Base-by-base conservation (phyloP, 371 early-diverging fungal species). In the Rhizomucor pusillus region DNA sequence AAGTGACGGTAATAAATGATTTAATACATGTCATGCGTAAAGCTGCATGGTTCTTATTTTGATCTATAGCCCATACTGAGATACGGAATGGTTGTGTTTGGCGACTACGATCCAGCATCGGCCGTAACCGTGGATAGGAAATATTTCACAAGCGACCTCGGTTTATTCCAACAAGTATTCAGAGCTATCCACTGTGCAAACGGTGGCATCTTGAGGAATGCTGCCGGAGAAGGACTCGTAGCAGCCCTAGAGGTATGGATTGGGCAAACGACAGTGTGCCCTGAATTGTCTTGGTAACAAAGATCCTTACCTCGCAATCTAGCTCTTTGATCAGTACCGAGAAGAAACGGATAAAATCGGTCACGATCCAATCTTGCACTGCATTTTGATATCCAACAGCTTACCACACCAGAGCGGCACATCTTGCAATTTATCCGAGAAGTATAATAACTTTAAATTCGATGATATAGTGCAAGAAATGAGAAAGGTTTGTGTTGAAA, bases 101-200 rank as follows among this genome's bases (percentile, higher is more conserved):
- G 84, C n/a, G 87, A 86, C 59, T 84, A 84, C 59, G 80, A 79
- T 25, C 84, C 84, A 0, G 70, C 69, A 18, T 83, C 80, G 4
- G 54, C 75, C 5, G 66, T 71, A 6, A 79, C 80, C 6, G 77
- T 84, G 14, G 84, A 82, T 51, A 63, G 77, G 33, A 78, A 81
- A 37, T 79, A 79, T 52, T 77, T 82, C 44, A 79, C 80, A 6
- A 71, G 74, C 0, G 82, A 86, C 44, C 65, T 73, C 20, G 51
- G 71, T 35, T 50, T 72, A 14, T 80, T 84, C 57, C 75, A 80
- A 43, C 69, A 73, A n/a, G 66, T 81, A 7, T 66, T 86, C 23
- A 68, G 72, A 40, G 66, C 60, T 12, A 79, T 84, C 33, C 43
- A 44, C 5, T 85, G 80, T 54, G 65, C 67, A 22, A 64, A 84